Evolutionary conservation across 495 filamentous ascomycete genomes (phyloP), one percentile per base, ranked within the genome.

Genomic region (Poronia punctata): DNA sequence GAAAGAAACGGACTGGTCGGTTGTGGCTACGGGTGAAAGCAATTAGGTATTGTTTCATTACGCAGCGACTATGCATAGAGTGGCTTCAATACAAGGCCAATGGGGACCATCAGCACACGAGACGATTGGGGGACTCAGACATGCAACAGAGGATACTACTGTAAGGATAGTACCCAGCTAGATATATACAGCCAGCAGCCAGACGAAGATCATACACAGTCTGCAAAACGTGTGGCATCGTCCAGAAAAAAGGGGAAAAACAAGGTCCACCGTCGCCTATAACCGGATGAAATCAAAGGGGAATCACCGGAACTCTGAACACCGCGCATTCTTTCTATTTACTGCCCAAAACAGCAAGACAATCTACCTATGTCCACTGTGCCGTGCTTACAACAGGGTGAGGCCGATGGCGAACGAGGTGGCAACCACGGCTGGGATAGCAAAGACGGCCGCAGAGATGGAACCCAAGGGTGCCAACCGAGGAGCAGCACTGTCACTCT

Each of bases 361-460:
- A 40, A 28, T 15, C 38, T 41, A 48, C 55, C 45, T 43, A 48
- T 48, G 48, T 50, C 41, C 48, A 43, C 43, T 27, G 14, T 33
- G 31, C 34, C 50, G n/a, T 18, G n/a, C 32, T 51, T 55, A 58
- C 30, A 58, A 26, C 36, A 58, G 17, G 24, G 42, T 50, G 48
- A 58, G 43, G 6, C 54, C 54, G 5, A 53, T 44, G 3, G 54
- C 49, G 35, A 55, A 50, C 9, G 31, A 55, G 15, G 54, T 25
- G 10, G 54, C 52, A 27, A 58, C 35, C 4, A 58, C 35, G 17
- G 51, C 48, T 19, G 54, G 51, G 40, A 57, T 46, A 29, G 46
- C 39, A 30, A 57, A 52, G 35, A 46, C 15, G 14, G 48, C 49
- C 11, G 48, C 40, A 14, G 54, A 58, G 27, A 50, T 4, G 14